Base-by-base conservation (phyloP, 768 basidiomycete species). In the Amanita rubescens region DNA sequence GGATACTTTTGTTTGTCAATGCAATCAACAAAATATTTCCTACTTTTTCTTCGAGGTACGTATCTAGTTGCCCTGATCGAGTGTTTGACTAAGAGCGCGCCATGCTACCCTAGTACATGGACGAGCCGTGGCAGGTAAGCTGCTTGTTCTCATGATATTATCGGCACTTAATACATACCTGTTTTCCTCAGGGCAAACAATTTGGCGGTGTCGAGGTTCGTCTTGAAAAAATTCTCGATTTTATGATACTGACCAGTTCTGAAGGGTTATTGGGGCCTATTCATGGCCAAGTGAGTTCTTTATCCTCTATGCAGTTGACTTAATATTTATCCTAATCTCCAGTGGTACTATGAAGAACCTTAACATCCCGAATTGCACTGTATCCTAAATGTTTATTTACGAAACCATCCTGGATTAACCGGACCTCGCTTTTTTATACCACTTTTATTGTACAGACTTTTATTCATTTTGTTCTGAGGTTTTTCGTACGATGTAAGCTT, bases 31-130 rank as follows among this genome's bases (percentile, higher is more conserved):
- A 54, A 77, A 76, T 17, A 85, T 90, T 10, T 74, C 81, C 10
- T 95, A 95, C 71, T 95, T 93, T 77, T 94, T 79, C 73, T 91
- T 91, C 51, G 89, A 87, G 77, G 81, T 81, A 43, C 41, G 72
- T 68, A 33, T 47, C 49, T 54, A 55, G 3, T 37, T 51, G 20
- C 17, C 47, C 22, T 14, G 19, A 17, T 49, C 41, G 20, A 17
- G 25, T 15, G 33, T 49, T 42, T 46, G 20, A n/a, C 32, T 49
- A 38, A 24, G 35, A 41, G 56, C 38, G 3, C 30, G 48, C 20
- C 55, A n/a, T 34, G 37, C 6, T 27, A 19, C n/a, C 14, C 12
- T 27, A 89, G 79, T 83, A 74, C 65, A 81, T 82, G 58, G 91
- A 94, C 60, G 88, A 93, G 67, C 66, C 75, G 49, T 94, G 90